A percentile compares a stretch with the other conserved stretches of the same genome.
phyloP scores from a whole-genome alignment of 2,329 filamentous ascomycete species.

The Trichoderma sp. region DNA sequence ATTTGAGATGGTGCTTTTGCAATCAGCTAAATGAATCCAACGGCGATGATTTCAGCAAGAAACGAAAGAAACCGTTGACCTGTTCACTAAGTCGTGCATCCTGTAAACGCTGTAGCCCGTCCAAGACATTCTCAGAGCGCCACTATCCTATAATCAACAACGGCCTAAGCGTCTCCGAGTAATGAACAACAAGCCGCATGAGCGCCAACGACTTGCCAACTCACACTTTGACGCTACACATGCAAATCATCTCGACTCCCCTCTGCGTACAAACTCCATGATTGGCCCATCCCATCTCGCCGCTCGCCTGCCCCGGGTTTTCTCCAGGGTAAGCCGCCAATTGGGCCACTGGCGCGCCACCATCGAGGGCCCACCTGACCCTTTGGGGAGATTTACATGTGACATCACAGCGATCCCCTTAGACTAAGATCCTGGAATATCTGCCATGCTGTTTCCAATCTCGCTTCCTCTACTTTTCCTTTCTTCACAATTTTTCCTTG shows the following conservation, averaged over 20 bases:
- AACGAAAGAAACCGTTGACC: not conserved
- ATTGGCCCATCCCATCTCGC: not conserved
- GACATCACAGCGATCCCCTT: conserved; percentile 26
- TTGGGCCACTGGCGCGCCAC: not conserved
- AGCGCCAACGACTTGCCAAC: not conserved
- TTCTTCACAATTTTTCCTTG: not conserved
- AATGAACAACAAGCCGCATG: not conserved
- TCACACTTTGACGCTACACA: not conserved
- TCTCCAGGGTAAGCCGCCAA: conserved; percentile 17
- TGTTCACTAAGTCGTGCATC: not conserved
- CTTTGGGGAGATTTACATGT: conserved; percentile 26
- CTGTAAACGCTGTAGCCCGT: not conserved
- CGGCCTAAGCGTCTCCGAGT: not conserved
- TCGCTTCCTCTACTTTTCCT: conserved; percentile 13
- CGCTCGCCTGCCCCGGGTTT: not conserved
- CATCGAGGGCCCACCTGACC: conserved; percentile 19
- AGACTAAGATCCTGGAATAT: conserved; percentile 10
- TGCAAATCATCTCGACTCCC: not conserved
- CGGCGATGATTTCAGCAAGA: not conserved
- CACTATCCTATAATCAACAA: not conserved
- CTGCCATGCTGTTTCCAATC: conserved; percentile 3
- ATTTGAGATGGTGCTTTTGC: too few species aligned
- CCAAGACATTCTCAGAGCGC: not conserved
- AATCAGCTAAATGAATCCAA: not conserved
- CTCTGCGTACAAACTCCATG: not conserved